A percentile compares a stretch with the other conserved stretches of the same genome.
These are phyloP conservation scores for Termitomyces sp. DNA, from an alignment of 768 basidiomycete species.

Conservation along the genomic window DNA sequence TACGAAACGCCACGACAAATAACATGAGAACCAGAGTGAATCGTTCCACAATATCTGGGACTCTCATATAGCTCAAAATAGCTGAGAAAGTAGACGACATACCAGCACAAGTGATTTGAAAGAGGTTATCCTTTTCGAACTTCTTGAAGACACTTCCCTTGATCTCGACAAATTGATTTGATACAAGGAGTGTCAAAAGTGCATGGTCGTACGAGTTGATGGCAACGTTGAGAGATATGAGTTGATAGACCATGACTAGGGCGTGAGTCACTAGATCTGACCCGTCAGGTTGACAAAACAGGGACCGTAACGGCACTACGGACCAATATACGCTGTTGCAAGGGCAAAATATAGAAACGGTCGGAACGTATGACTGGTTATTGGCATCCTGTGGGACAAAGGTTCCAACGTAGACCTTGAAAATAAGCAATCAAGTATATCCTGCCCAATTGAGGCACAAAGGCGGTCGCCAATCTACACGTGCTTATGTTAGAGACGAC, in stretches of 20 bases:
- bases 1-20: slow-evolving; percentile 84
- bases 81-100: slow-evolving; percentile 12
- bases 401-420: slow-evolving; percentile 84
- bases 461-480: slow-evolving; percentile 87
- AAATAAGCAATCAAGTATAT: slow-evolving; percentile 94
- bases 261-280: slow-evolving; percentile 67
- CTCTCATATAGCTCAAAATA: background rate
- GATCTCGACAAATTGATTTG: slow-evolving; percentile 99
- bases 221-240: slow-evolving; percentile 92
- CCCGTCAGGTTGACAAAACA: background rate
- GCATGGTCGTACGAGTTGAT: slow-evolving; percentile 98
- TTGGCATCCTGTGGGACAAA: slow-evolving; percentile 54
- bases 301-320: background rate
- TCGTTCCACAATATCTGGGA: slow-evolving; percentile 92
- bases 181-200: slow-evolving; percentile 87
- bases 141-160: slow-evolving; percentile 99
- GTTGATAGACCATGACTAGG: slow-evolving; percentile 93
- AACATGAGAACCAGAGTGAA: slow-evolving; percentile 93
- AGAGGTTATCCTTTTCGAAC: slow-evolving; percentile 97
- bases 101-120: slow-evolving; percentile 98
- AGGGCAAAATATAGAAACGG: slow-evolving; percentile 83
- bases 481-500: slow-evolving; percentile 2
- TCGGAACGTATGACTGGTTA: slow-evolving; percentile 62
- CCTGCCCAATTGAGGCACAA: slow-evolving; percentile 95
- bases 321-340: slow-evolving; percentile 74